Conservation (phyloP, 2,329 filamentous ascomycete genomes). For the Sclerotinia trifoliorum region DNA sequence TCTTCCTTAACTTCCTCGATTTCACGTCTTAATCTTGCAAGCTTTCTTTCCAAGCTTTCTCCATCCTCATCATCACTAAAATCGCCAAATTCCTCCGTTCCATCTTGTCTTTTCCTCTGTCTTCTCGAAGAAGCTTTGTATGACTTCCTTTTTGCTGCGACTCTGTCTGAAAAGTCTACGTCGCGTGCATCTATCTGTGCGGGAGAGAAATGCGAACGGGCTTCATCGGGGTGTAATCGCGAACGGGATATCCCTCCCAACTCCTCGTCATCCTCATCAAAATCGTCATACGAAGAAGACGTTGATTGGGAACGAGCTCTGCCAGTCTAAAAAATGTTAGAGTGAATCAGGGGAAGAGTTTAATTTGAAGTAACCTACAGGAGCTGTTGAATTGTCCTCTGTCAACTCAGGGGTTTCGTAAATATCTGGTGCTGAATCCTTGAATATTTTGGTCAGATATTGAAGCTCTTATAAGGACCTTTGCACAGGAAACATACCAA, state of each 20-base stretch:
- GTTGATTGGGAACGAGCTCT: conserved; percentile 56
- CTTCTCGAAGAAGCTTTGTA: conserved; percentile 74
- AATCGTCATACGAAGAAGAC: conserved; percentile 56
- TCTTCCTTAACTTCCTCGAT: conserved; percentile 68
- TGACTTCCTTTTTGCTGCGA: conserved; percentile 77
- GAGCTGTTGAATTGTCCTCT: conserved; percentile 83
- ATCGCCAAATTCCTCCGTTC: conserved; percentile 68
- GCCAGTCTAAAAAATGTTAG: conserved; percentile 34
- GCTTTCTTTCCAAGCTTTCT: conserved; percentile 73
- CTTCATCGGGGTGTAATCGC: conserved; percentile 72
- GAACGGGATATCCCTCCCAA: conserved; percentile 70
- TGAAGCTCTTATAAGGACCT: background rate
- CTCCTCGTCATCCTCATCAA: conserved; percentile 62
- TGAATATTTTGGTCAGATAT: conserved; percentile 13
- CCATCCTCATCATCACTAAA: conserved; percentile 74
- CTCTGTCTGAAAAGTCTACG: conserved; percentile 86
- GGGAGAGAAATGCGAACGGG: conserved; percentile 75
- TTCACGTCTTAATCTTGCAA: conserved; percentile 80
- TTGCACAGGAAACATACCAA: conserved; percentile 52
- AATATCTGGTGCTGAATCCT: conserved; percentile 91
- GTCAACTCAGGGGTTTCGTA: conserved; percentile 95
- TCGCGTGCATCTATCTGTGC: conserved; percentile 72
- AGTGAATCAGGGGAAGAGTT: background rate
- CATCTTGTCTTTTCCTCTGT: conserved; percentile 60
- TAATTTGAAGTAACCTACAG: conserved; percentile 51